Evolutionary conservation across 148 eudicot species (phyloP).

Genomic region (Rhododendron mucronatum): DNA sequence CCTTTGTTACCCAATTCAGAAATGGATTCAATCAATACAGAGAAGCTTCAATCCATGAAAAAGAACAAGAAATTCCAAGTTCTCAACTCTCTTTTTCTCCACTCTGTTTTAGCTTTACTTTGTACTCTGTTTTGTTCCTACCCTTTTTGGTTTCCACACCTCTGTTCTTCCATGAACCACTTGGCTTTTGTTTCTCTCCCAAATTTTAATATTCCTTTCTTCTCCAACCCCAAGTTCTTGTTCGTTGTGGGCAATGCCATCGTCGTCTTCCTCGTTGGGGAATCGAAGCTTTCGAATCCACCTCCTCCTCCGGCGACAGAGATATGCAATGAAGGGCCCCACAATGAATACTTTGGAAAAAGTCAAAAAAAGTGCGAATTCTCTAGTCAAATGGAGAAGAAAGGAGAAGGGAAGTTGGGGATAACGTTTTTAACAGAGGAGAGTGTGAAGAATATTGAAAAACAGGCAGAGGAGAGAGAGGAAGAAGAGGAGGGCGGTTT

Average conservation of each 20-base stretch:
- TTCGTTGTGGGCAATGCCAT: constrained; percentile 13
- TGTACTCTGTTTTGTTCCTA: neutral
- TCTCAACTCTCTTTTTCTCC: constrained; percentile 1
- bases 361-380: neutral
- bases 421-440: neutral
- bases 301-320: neutral
- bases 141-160: neutral
- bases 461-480: neutral
- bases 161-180: neutral
- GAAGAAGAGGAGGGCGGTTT: constrained; percentile 9
- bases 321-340: neutral
- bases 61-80: neutral
- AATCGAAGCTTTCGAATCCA: neutral
- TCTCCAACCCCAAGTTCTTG: constrained; percentile 15
- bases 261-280: neutral
- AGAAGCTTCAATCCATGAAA: neutral
- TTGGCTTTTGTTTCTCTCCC: neutral
- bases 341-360: neutral
- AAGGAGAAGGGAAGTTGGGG: neutral
- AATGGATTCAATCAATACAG: constrained; percentile 12
- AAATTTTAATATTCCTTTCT: neutral
- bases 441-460: neutral
- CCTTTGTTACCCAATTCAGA: neutral
- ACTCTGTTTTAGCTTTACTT: constrained; percentile 1
- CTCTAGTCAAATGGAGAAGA: neutral